Evolutionary conservation across 345 rosid genomes (phyloP), one percentile per base, ranked within the genome.

Genomic region (Laguncularia racemosa): DNA sequence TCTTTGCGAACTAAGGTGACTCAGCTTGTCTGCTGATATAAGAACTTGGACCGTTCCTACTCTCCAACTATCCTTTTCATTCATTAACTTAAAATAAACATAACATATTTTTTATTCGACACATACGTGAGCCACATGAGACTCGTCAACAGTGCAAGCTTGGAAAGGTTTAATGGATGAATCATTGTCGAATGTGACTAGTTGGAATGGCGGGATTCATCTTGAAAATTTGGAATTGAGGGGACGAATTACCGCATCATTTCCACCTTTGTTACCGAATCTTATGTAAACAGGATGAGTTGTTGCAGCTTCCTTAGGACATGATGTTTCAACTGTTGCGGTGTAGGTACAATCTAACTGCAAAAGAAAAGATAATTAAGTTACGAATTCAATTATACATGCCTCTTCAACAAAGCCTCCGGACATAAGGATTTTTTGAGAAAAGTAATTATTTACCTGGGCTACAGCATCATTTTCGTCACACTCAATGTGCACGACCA

Each of bases 111-210:
- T 73, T 2, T 76, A 70, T 17, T 68, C 74, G 11, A 79, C 62
- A 12, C 85, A 82, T 28, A 19, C 57, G 28, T 76, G 64, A 13
- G 52, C 62, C 4, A 77, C 71, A 20, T 55, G 75, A 56, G 77
- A 79, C 52, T 83, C 72, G 44, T 83, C 85, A 0, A 71, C 74
- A 52, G 50, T 48, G 73, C 88, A 82, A 18, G 83, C 76, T 46
- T 75, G 79, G 59, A 79, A 79, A n/a, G 84, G 81, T 60, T 65
- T 75, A 16, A 40, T 60, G 28, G 28, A 23, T 0, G 84, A 67
- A 57, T 70, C 46, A n/a, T 76, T 73, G 20, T 72, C 76, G 0
- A 70, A 76, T 12, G 60, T 63, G 12, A 10, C 40, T 1, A 83
- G 88, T 14, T 72, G 75, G 18, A 79, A 57, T 4, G 84, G 83